Evolutionary conservation across 1,284 basidiomycete species (phyloP).

Genomic region (Pyrrhoderma lamaoense): DNA sequence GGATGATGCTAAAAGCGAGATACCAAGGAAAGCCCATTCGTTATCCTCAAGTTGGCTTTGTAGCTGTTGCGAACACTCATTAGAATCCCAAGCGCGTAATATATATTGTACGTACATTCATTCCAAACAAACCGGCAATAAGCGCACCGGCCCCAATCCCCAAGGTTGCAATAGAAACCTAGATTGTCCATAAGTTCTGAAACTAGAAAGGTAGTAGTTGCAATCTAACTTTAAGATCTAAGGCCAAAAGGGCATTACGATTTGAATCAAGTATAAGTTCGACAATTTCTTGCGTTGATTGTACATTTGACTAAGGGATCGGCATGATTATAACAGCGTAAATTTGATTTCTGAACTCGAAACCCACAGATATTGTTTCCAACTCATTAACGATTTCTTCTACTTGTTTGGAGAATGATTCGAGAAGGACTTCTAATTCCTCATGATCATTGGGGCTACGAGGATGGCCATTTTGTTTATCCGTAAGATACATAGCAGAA

Average conservation of each 20-base stretch:
- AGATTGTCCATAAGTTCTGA: conserved; percentile 5
- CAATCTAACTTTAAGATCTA: conserved; percentile 74
- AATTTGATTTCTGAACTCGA: background rate
- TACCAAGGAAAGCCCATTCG: conserved; percentile 57
- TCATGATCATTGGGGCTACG: conserved; percentile 76
- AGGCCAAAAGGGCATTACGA: conserved; percentile 84
- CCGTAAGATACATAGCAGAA: conserved; percentile 85
- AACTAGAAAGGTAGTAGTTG: conserved; percentile 2
- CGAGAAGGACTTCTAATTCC: conserved; percentile 87
- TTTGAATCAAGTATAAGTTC: conserved; percentile 96
- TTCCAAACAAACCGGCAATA: conserved; percentile 87
- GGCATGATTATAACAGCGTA: conserved; percentile 1
- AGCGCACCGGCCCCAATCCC: conserved; percentile 92
- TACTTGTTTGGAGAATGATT: conserved; percentile 92
- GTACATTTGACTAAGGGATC: conserved; percentile 71
- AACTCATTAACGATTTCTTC: conserved; percentile 94
- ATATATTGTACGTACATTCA: conserved; percentile 67
- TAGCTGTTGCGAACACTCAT: conserved; percentile 39
- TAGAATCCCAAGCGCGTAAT: conserved; percentile 9
- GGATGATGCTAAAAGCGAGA: conserved; percentile 49
- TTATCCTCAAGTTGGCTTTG: conserved; percentile 62
- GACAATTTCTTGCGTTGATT: conserved; percentile 95
- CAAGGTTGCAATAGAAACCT: conserved; percentile 92
- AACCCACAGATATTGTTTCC: conserved; percentile 73
- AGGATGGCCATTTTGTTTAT: conserved; percentile 55